Evolutionary conservation across 2,329 filamentous ascomycete genomes (phyloP), one percentile per base, ranked within the genome.

Genomic region (Stachybotrys chlorohalonatus): DNA sequence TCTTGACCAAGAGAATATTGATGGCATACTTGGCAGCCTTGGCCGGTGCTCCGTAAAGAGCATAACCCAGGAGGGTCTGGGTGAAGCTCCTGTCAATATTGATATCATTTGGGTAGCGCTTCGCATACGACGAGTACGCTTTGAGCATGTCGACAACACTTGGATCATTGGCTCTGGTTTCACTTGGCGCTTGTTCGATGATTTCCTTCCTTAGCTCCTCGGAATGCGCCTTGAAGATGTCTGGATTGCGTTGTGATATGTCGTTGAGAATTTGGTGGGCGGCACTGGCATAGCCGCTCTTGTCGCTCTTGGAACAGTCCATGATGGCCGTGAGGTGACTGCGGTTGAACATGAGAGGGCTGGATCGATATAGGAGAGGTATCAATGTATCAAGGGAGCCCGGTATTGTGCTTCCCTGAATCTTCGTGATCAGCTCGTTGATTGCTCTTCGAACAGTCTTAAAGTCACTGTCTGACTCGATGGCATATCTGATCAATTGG

Each of bases 321-420:
- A 97, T 89, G 58, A 97, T 93, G 0, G 90, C 85, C 3, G 92
- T 85, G 16, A 99, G 85, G 67, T 99, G 92, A 67, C 93, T 97
- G 65, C 89, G 86, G 73, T 96, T 99, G 74, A 95, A 96, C 60
- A 96, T 82, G 59, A 99, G 79, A 55, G 90, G 85, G 39, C 90
- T 87, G 54, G 86, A 86, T 48, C 90, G 85, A 67, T 95, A 96
- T 5, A 97, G 75, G 15, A 99, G 77, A 6, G 91, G 88, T 6
- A 86, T 82, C 31, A 99, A 69, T 0, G 90, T 95, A 42, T 95
- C 90, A 4, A 95, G 73, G 50, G 94, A 77, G 31, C 76, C 75
- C n/a, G 82, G 70, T 53, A 80, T 79, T 49, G 85, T 76, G 24
- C 82, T 82, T 53, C 82, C 80, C 61, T 92, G 87, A 42, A 95